Base-by-base conservation (phyloP, 1,284 basidiomycete genomes). In the Cryptococcus amylolentus region DNA sequence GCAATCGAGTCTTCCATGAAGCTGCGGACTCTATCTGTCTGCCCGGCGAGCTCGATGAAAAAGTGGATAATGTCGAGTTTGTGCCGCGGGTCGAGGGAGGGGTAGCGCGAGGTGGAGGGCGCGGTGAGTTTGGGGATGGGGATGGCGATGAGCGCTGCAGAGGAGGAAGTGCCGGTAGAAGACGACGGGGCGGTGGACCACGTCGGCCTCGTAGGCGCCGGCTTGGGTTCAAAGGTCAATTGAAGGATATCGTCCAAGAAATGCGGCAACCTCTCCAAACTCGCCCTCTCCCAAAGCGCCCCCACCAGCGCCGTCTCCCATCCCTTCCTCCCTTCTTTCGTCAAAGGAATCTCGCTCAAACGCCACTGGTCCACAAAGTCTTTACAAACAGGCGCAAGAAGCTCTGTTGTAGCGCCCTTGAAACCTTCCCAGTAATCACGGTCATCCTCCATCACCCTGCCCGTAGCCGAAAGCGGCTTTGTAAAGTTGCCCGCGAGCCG, bases 1-100 rank as follows among this genome's bases (percentile, higher is more conserved):
- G 88, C 84, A 68, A 94, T 93, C 67, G 89, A 91, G 52, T 86
- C 84, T 66, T 98, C 96, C 84, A 98, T 89, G 68, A 89, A 91
- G 12, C 82, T 77, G 70, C 94, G 89, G 44, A 97, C 84, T 5
- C 85, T 82, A 71, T 91, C 93, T 73, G 91, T 95, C 47, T 92
- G 91, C 28, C 93, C 86, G 0, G 88, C 92, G 50, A 94, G 78
- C 70, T 95, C 89, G 76, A 88, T 89, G 79, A 98, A 82, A 77
- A 95, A 97, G 9, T 84, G 81, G 52, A 98, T 77, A 60, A 96
- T 88, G 40, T 86, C 83, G 54, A 98, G 83, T 70, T 92, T 91
- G 72, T 96, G 89, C 50, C 80, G 80, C 14, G 88, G 80, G 37
- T 87, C 82, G 41, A 98, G 81, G 7, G 82, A 75, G 54, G 86